A percentile compares a stretch with the other conserved stretches of the same genome.
Evolutionary conservation across 345 rosid species (phyloP).

Genomic region (Alliaria petiolata): DNA sequence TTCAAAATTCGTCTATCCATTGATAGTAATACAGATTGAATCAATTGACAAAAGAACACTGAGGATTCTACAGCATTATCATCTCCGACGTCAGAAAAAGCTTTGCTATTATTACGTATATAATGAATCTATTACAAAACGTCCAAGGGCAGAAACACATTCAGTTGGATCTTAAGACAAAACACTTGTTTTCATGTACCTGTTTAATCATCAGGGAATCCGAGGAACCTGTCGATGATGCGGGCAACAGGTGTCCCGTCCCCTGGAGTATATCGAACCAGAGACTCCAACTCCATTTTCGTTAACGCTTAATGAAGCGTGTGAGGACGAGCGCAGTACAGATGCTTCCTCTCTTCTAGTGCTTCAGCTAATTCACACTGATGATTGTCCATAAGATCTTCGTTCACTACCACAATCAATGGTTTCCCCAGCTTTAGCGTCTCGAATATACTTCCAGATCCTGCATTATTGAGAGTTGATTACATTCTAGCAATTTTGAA

Average conservation of each 20-base stretch:
- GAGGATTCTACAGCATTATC: too few species aligned
- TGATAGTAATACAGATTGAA: too few species aligned
- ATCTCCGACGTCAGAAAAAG: neutral
- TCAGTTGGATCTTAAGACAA: neutral
- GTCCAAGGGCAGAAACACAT: neutral
- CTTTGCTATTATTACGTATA: neutral
- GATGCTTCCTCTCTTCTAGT: conserved; percentile 73
- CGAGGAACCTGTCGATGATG: conserved; percentile 61
- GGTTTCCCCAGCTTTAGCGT: conserved; percentile 69
- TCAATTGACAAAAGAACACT: too few species aligned
- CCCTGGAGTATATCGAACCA: conserved; percentile 61
- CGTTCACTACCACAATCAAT: conserved; percentile 86
- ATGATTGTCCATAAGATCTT: conserved; percentile 96
- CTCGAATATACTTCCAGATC: conserved; percentile 98
- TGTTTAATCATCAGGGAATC: conserved; percentile 71
- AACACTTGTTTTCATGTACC: neutral
- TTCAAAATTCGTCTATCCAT: too few species aligned
- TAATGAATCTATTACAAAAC: neutral
- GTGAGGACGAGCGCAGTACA: conserved; percentile 68
- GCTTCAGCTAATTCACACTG: conserved; percentile 92
- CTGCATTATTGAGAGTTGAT: conserved; percentile 30
- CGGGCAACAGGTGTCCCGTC: conserved; percentile 67
- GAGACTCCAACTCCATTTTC: conserved; percentile 56
- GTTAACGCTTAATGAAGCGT: conserved; percentile 48
- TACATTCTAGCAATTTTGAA: neutral